Evolutionary conservation across 192 early-diverging fungal genomes (phyloP).

Genomic region (Mortierella antarctica): DNA sequence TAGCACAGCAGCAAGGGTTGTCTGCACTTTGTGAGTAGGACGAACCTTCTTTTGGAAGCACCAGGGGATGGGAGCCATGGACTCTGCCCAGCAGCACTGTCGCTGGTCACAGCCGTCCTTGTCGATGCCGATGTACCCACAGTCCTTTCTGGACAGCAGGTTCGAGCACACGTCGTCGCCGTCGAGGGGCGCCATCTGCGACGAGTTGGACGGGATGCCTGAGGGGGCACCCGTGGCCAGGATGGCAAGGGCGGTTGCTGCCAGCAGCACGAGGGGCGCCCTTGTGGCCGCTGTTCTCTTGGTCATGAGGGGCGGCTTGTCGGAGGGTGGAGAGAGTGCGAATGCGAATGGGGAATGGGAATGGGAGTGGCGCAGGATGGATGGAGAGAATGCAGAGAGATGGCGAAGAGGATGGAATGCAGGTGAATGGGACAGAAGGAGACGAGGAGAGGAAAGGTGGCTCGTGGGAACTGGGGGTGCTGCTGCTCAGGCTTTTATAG

Average conservation of each 20-base stretch:
- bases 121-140: slow-evolving; percentile 35
- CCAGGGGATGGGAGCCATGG: slow-evolving; percentile 34
- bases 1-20: not conserved
- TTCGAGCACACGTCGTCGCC: slow-evolving; percentile 7
- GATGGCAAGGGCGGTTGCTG: not conserved
- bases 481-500: too few species aligned
- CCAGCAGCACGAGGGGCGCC: too few species aligned
- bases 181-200: not conserved
- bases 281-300: too few species aligned
- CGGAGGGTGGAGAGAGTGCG: too few species aligned
- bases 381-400: too few species aligned
- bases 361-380: too few species aligned
- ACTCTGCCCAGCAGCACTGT: slow-evolving; percentile 42
- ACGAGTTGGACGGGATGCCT: not conserved
- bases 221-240: not conserved
- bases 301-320: too few species aligned
- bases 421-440: too few species aligned
- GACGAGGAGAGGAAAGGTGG: too few species aligned
- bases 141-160: slow-evolving; percentile 20
- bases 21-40: not conserved
- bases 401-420: too few species aligned
- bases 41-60: slow-evolving; percentile 50
- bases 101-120: slow-evolving; percentile 30
- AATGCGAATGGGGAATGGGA: too few species aligned
- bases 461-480: too few species aligned